phyloP scores from a whole-genome alignment of 441 rosid species.

The Monsonia emarginata region DNA sequence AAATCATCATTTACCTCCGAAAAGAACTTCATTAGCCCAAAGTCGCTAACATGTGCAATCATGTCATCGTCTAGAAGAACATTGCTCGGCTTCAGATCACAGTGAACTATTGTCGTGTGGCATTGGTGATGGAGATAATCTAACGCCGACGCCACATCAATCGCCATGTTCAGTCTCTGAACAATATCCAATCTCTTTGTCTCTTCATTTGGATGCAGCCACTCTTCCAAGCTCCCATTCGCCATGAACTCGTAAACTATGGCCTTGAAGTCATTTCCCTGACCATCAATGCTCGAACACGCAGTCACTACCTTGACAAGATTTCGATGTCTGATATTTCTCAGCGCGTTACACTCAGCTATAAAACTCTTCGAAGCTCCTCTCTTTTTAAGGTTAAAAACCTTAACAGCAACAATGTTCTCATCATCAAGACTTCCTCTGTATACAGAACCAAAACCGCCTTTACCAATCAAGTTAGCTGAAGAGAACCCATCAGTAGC shows the following conservation, averaged over 20 bases:
- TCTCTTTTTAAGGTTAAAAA: not conserved
- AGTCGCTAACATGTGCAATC: conserved; percentile 9
- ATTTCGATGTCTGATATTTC: conserved; percentile 4
- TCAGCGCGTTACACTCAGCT: conserved; percentile 8
- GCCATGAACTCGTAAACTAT: conserved; percentile 14
- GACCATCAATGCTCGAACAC: conserved; percentile 7
- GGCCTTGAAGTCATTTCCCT: conserved; percentile 11
- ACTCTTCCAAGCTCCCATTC: conserved; percentile 12
- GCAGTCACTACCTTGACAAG: conserved; percentile 14
- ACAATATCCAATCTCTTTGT: not conserved
- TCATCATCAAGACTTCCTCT: conserved; percentile 9
- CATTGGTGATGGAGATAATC: conserved; percentile 14
- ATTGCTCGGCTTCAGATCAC: conserved; percentile 17
- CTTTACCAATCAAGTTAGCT: not conserved
- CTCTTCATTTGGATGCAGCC: not conserved
- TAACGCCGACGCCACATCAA: not conserved
- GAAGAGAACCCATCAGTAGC: conserved; percentile 11
- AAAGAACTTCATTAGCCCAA: conserved; percentile 4
- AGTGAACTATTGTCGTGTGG: not conserved
- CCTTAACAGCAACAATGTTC: conserved; percentile 9
- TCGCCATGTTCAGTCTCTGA: conserved; percentile 6
- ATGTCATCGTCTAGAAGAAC: conserved; percentile 5
- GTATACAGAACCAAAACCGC: conserved; percentile 9
- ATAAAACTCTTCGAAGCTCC: conserved; percentile 15
- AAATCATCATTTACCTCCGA: fast-evolving